Percentiles rank a stretch among this genome's conserved stretches.
Evolutionary conservation across 179 eudicot species (phyloP).

Genomic region (Gypsophila paniculata): DNA sequence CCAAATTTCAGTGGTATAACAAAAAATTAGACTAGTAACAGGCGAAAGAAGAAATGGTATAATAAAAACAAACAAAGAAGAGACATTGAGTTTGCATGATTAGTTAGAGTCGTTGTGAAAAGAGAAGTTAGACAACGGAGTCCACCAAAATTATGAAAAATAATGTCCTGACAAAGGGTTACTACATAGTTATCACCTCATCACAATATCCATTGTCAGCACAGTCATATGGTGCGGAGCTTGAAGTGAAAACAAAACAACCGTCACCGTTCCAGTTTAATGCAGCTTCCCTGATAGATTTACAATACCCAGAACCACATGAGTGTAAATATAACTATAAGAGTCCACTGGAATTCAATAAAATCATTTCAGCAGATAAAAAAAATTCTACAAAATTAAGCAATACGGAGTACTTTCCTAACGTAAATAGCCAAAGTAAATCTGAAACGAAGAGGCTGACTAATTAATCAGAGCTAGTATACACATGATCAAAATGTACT

Average conservation of each 20-base stretch:
- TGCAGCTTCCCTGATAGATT: conserved; percentile 56
- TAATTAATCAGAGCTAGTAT: not conserved
- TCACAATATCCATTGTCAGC: conserved; percentile 72
- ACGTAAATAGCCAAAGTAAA: not conserved
- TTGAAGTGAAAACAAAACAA: conserved; percentile 79
- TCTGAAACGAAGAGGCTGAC: not conserved
- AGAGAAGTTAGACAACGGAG: not conserved
- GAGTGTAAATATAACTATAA: not conserved
- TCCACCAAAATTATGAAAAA: not conserved
- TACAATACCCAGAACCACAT: not conserved
- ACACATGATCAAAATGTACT: not conserved
- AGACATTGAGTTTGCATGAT: not conserved
- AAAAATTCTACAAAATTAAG: not conserved
- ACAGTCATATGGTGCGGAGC: conserved; percentile 80
- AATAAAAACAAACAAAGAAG: not conserved
- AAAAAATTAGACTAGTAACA: not conserved
- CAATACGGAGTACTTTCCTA: not conserved
- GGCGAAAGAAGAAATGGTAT: not conserved
- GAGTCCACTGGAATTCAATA: not conserved
- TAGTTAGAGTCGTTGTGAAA: not conserved
- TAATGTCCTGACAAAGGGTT: not conserved
- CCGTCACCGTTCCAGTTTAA: conserved; percentile 80
- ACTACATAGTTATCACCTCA: conserved; percentile 49
- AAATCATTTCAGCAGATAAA: not conserved
- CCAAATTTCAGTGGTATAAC: not conserved